These are phyloP conservation scores for Nakaseomyces nivariensis DNA, from an alignment of 1,139 yeast genomes.

Conservation along the genomic window DNA sequence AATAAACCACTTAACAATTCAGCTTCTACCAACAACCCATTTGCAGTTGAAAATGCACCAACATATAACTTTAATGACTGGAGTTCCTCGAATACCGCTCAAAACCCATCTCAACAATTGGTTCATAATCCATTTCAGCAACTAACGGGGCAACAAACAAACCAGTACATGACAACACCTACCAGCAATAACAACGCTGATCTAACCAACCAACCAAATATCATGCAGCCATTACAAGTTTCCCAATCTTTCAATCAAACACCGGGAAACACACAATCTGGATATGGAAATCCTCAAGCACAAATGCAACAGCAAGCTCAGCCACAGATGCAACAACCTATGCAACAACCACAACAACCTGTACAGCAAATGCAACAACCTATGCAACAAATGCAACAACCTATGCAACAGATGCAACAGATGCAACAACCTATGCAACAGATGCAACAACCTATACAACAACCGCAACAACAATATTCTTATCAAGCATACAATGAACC, in stretches of 20 bases:
- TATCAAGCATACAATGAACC: constrained; percentile 1
- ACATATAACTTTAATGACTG: neutral
- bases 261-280: constrained; percentile 5
- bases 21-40: constrained; percentile 8
- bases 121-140: constrained; percentile 36
- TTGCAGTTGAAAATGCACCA: constrained; percentile 8
- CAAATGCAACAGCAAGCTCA: constrained; percentile 7
- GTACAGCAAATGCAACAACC: neutral
- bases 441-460: constrained; percentile 9
- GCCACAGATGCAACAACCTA: neutral
- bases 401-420: constrained; percentile 2
- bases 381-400: neutral
- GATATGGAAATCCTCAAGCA: constrained; percentile 11
- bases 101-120: constrained; percentile 8
- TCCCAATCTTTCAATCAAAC: neutral
- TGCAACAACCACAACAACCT: neutral
- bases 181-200: neutral
- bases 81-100: constrained; percentile 1
- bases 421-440: no score
- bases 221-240: constrained; percentile 3
- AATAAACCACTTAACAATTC: constrained; percentile 12
- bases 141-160: constrained; percentile 38
- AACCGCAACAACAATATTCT: neutral
- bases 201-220: neutral
- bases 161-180: constrained; percentile 44